These are phyloP conservation scores for Mycena olivaceomarginata DNA, from an alignment of 768 basidiomycete species.

Conservation along the genomic window DNA sequence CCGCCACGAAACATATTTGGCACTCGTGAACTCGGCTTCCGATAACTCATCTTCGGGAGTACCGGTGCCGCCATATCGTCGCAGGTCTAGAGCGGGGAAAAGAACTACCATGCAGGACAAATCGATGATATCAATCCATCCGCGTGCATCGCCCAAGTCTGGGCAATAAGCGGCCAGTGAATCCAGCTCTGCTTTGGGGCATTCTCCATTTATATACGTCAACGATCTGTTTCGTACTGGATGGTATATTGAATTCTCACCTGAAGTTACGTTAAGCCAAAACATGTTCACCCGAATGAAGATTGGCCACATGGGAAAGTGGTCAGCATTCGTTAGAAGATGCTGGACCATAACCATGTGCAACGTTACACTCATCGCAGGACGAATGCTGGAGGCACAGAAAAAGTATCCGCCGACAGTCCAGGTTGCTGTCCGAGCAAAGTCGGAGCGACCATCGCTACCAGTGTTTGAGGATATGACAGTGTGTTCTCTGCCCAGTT, in stretches of 20 bases:
- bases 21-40: not conserved
- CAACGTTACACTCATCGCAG: not conserved
- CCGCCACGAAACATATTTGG: not conserved
- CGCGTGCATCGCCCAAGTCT: not conserved
- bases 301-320: conserved; percentile 7
- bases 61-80: not conserved
- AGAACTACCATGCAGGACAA: conserved; percentile 12
- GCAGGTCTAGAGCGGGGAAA: not conserved
- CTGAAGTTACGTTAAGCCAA: not conserved
- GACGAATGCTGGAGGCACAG: not conserved
- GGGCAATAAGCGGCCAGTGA: conserved; percentile 7
- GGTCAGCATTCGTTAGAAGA: conserved; percentile 19
- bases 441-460: not conserved
- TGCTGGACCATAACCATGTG: conserved; percentile 20
- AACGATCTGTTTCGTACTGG: not conserved
- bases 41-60: not conserved
- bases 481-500: conserved; percentile 9
- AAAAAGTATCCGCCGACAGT: conserved; percentile 12
- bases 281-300: conserved; percentile 14
- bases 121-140: conserved; percentile 25
- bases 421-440: not conserved
- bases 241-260: not conserved
- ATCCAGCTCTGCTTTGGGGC: not conserved
- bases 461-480: conserved; percentile 4
- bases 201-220: not conserved